phyloP scores from a whole-genome alignment of 495 filamentous ascomycete genomes.

The Daldinia bambusicola region DNA sequence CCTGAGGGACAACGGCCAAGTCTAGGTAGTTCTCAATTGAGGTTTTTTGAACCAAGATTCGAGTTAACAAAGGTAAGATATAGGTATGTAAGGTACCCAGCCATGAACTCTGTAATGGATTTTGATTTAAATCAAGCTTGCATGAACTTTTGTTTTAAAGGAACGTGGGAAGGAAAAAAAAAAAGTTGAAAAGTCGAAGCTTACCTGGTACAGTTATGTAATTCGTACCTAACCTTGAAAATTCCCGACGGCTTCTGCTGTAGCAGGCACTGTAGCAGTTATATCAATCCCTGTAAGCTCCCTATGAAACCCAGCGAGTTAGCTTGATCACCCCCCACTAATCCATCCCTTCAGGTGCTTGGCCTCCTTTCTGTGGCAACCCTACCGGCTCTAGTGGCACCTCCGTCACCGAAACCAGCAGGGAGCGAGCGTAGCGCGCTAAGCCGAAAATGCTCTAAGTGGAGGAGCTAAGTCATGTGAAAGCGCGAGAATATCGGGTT shows the following conservation, averaged over 20 bases:
- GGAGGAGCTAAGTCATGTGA: slow-evolving; percentile 45
- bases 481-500: slow-evolving; percentile 46
- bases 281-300: background rate
- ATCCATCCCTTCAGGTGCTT: slow-evolving; percentile 12
- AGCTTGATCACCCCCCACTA: slow-evolving; percentile 9
- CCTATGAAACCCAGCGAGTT: background rate
- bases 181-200: background rate
- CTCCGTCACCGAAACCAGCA: slow-evolving; percentile 34
- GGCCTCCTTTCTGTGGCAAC: slow-evolving; percentile 10
- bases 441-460: slow-evolving; percentile 34
- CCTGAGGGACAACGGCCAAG: slow-evolving; percentile 2
- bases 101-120: background rate
- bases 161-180: background rate
- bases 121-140: too few relatives aligned
- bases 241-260: background rate
- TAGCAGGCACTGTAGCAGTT: background rate
- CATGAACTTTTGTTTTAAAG: background rate
- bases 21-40: background rate
- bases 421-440: slow-evolving; percentile 26
- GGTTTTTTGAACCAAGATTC: background rate
- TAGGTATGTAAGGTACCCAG: background rate
- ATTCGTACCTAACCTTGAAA: slow-evolving; percentile 2
- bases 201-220: too few relatives aligned
- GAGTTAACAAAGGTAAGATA: background rate
- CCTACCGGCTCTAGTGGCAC: slow-evolving; percentile 12